Percentiles rank a stretch among this genome's conserved stretches.
phyloP scores from a whole-genome alignment of 768 basidiomycete species.

The Leccinum uliginosum region DNA sequence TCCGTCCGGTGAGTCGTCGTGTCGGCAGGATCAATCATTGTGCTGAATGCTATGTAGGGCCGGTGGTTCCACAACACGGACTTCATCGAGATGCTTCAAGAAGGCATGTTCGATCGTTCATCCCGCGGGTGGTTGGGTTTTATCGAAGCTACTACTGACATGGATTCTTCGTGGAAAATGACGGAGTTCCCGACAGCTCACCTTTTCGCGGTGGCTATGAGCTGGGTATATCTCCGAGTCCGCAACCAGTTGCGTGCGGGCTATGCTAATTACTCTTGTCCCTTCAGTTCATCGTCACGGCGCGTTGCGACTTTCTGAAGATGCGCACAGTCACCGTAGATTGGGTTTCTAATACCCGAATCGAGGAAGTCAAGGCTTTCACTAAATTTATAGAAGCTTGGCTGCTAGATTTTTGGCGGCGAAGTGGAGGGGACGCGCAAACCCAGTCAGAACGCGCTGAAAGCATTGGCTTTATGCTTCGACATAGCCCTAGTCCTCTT shows the following conservation, averaged over 20 bases:
- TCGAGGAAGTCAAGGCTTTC: not conserved
- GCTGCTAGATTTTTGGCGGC: not conserved
- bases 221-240: not conserved
- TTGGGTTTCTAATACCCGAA: not conserved
- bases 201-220: not conserved
- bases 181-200: not conserved
- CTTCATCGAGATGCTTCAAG: not conserved
- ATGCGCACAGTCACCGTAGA: not conserved
- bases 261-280: not conserved
- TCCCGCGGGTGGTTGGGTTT: not conserved
- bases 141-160: not conserved
- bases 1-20: not conserved
- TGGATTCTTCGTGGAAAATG: not conserved
- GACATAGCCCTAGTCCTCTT: too few relatives aligned
- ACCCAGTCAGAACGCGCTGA: too few relatives aligned
- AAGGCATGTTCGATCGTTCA: not conserved
- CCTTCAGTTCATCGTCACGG: not conserved
- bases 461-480: too few relatives aligned
- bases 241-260: not conserved
- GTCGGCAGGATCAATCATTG: not conserved
- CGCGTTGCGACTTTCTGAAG: not conserved
- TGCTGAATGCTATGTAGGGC: not conserved
- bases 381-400: not conserved
- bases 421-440: too few relatives aligned
- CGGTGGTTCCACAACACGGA: not conserved